Evolutionary conservation across 2,329 filamentous ascomycete species (phyloP), one percentile per base, ranked within the genome.

Genomic region (Aureobasidium sp.): DNA sequence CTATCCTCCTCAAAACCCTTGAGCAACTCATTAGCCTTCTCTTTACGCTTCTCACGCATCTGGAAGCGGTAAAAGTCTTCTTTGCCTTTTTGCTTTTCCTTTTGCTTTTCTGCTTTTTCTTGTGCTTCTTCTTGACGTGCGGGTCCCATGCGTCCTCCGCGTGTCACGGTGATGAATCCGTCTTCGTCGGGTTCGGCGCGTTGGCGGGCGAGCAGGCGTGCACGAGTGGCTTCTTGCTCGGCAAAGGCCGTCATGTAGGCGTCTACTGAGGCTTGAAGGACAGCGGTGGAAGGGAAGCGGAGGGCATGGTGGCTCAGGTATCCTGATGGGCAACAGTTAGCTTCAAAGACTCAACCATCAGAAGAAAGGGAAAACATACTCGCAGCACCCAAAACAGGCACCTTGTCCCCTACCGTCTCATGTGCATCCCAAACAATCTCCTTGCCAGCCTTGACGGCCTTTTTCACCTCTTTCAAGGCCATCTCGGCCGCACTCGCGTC

Each of bases 91-190:
- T 81, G 82, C 77, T 82, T 85, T 76, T 82, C 73, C 68, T 81
- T 79, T 74, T 85, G 83, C 75, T 88, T 84, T 71, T 85, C 83
- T 62, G 79, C 76, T 68, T 82, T 74, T 48, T 79, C 80, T 70
- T 85, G 82, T 16, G 86, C 84, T 68, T 89, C 91, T 67, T 87
- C 87, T 64, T 85, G 81, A 60, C 86, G 83, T 1, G 89, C 91
- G 1, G 90, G 86, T n/a, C 87, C 88, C 7, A 81, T 81, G 63
- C 82, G 81, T 42, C 89, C 89, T 30, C 91, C 91, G 60, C 89
- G 83, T 1, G 87, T 89, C 29, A 99, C 94, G 3, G 92, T 97
- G 53, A 97, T 83, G 72, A 99, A 99, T 2, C 94, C 94, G 73
- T 99, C 94, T 70, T 91, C 92, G 73, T 99, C 94, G 0, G 93